These are phyloP conservation scores for Suhomyces faveliae DNA, from an alignment of 805 yeast species.

Conservation along the genomic window DNA sequence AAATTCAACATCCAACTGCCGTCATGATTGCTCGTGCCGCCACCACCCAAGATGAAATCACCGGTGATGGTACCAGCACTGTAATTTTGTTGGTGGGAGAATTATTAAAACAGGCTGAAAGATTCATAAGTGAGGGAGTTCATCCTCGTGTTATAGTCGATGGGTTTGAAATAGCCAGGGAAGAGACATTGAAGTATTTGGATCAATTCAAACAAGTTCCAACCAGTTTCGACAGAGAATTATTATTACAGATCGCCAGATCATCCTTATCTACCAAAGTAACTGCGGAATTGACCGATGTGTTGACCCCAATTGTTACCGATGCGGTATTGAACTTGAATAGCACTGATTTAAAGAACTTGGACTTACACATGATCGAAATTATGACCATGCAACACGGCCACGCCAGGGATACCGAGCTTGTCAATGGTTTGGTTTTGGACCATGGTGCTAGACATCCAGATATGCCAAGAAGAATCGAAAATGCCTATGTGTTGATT, in stretches of 20 bases:
- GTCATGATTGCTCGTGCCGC: slow-evolving; percentile 86
- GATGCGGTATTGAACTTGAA: slow-evolving; percentile 89
- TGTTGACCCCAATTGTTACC: slow-evolving; percentile 89
- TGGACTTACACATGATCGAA: slow-evolving; percentile 96
- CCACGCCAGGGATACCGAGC: slow-evolving; percentile 75
- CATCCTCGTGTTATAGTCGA: slow-evolving; percentile 94
- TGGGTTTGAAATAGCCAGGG: slow-evolving; percentile 90
- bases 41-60: slow-evolving; percentile 96
- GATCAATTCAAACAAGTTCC: slow-evolving; percentile 59
- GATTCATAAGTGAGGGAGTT: slow-evolving; percentile 88
- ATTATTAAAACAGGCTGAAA: slow-evolving; percentile 88
- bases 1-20: slow-evolving; percentile 62
- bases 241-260: slow-evolving; percentile 87
- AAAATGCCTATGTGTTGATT: slow-evolving; percentile 81
- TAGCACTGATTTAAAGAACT: slow-evolving; percentile 41
- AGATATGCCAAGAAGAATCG: slow-evolving; percentile 90
- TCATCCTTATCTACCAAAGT: slow-evolving; percentile 89
- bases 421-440: slow-evolving; percentile 84
- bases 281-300: slow-evolving; percentile 68
- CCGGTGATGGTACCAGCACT: slow-evolving; percentile 99
- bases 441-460: slow-evolving; percentile 99
- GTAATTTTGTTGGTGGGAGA: slow-evolving; percentile 95
- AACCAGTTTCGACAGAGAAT: slow-evolving; percentile 72
- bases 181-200: slow-evolving; percentile 66
- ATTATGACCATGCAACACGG: slow-evolving; percentile 98